These are phyloP conservation scores for Medicago truncatula DNA, from an alignment of 306 rosid genomes.

Conservation along the genomic window DNA sequence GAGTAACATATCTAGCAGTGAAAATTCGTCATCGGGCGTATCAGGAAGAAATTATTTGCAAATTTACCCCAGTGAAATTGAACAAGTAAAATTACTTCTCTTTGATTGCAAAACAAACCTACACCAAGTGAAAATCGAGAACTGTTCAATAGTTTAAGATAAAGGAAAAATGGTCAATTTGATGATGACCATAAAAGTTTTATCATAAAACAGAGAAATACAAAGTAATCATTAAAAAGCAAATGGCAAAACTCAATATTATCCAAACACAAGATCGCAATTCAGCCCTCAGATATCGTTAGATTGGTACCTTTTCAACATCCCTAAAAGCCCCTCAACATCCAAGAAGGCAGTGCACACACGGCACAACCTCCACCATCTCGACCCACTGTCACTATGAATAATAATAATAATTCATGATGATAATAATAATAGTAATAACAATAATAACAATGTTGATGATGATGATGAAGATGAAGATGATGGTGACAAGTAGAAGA, in stretches of 20 bases:
- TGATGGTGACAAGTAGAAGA: background rate
- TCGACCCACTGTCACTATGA: slow-evolving; percentile 33
- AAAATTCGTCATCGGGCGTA: slow-evolving; percentile 41
- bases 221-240: background rate
- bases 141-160: background rate
- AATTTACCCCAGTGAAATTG: background rate
- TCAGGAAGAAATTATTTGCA: background rate
- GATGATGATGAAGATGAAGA: background rate
- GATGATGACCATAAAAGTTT: background rate
- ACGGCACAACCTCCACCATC: slow-evolving; percentile 40
- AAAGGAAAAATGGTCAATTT: background rate
- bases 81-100: background rate
- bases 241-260: background rate
- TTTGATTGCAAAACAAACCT: background rate
- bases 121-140: background rate
- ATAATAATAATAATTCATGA: background rate
- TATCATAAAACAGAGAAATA: background rate
- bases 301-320: slow-evolving; percentile 26
- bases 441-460: background rate
- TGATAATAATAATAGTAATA: background rate
- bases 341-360: slow-evolving; percentile 20
- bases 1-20: slow-evolving; percentile 17
- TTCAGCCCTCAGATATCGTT: slow-evolving; percentile 46
- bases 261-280: background rate
- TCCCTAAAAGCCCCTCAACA: slow-evolving; percentile 46